Conservation (phyloP, 202 grass and related monocot species). For the Tripidium arundinaceum region DNA sequence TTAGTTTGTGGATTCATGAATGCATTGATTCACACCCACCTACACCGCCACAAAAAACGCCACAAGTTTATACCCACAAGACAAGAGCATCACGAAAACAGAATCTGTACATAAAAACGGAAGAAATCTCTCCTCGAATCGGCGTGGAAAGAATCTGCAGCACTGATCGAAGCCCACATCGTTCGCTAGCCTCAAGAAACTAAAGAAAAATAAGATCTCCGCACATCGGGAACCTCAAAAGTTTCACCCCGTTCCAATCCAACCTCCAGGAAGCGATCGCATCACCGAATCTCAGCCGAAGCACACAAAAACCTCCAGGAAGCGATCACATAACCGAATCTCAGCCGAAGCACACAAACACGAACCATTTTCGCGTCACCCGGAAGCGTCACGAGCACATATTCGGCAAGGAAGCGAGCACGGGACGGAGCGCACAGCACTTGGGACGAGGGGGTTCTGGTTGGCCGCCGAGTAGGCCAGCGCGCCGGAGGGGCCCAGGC, state of each 20-base stretch:
- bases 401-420: background rate
- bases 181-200: background rate
- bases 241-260: background rate
- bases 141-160: background rate
- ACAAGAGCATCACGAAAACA: background rate
- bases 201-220: slow-evolving; percentile 4
- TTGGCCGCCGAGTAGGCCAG: slow-evolving; percentile 59
- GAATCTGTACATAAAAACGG: background rate
- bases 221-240: no score
- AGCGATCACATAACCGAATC: slow-evolving; percentile 22
- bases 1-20: background rate
- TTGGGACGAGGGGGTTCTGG: slow-evolving; percentile 64
- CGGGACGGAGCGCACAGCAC: slow-evolving; percentile 14
- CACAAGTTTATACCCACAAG: no score
- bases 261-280: background rate
- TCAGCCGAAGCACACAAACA: background rate
- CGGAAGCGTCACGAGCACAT: background rate
- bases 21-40: background rate
- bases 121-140: background rate
- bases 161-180: background rate
- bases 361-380: background rate
- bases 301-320: background rate
- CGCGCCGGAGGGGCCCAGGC: slow-evolving; percentile 34
- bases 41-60: no score
- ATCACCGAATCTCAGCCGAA: slow-evolving; percentile 14